Evolutionary conservation across 2,329 filamentous ascomycete genomes (phyloP).

Genomic region (Nemania sp.): DNA sequence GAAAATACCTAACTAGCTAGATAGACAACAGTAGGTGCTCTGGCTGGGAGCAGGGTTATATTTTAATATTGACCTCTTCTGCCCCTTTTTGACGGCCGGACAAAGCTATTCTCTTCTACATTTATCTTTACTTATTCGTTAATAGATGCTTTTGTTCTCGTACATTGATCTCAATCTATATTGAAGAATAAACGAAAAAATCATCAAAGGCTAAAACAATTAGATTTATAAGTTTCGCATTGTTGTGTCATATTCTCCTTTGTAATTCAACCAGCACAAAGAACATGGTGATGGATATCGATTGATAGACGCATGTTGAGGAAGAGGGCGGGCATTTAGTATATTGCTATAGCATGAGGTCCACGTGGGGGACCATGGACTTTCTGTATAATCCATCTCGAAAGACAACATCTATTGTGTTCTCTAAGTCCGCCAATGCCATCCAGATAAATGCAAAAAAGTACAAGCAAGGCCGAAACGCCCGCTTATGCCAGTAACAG

Average conservation of each 20-base stretch:
- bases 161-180: not conserved
- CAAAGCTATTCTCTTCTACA: constrained; percentile 16
- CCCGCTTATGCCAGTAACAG: constrained; percentile 17
- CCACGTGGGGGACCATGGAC: constrained; percentile 2
- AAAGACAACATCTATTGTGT: constrained; percentile 8
- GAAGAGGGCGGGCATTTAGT: constrained; percentile 2
- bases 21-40: not conserved
- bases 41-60: not conserved
- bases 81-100: not conserved
- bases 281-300: not conserved
- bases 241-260: not conserved
- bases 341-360: constrained; percentile 5
- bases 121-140: constrained; percentile 9
- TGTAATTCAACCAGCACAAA: constrained; percentile 6
- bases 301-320: not conserved
- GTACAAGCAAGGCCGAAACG: constrained; percentile 22
- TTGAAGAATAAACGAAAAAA: constrained; percentile 4
- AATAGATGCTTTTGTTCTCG: not conserved
- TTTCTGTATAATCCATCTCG: constrained; percentile 9
- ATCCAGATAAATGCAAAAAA: not conserved
- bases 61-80: constrained; percentile 7
- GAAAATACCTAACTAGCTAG: not conserved
- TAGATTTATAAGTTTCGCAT: constrained; percentile 16
- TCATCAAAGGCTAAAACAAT: constrained; percentile 26
- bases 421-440: constrained; percentile 12